Base-by-base conservation (phyloP, 331 rosid genomes). In the Saraca asoca region DNA sequence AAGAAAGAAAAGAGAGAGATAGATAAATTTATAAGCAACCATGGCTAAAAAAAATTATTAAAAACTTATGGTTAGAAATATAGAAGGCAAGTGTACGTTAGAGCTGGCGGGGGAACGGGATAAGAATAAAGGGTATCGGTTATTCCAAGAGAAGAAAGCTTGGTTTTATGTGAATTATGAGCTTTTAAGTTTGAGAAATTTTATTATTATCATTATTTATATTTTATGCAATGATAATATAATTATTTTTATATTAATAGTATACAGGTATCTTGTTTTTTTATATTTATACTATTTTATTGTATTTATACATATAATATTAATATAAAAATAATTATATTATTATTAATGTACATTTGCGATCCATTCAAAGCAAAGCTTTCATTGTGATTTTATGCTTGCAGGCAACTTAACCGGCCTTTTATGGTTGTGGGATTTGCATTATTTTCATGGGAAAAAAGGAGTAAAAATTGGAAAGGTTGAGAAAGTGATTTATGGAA, bases 301-400 rank as follows among this genome's bases (percentile, higher is more conserved):
- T n/a, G n/a, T n/a, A n/a, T n/a, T n/a, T n/a, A n/a, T n/a, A n/a
- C n/a, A n/a, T n/a, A n/a, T n/a, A n/a, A n/a, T n/a, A n/a, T n/a
- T n/a, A n/a, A n/a, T n/a, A n/a, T n/a, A n/a, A n/a, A n/a, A n/a
- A n/a, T n/a, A n/a, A n/a, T n/a, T n/a, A n/a, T n/a, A n/a, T n/a
- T 18, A 14, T 55, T 14, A 48, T 11, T n/a, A 48, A 29, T 46
- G 42, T 17, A 51, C 57, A 20, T 62, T 65, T 63, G 12, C 19
- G 74, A 74, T 85, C 79, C 74, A 69, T 80, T 78, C 66, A 75
- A 85, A 85, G 88, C 79, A 75, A 82, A 85, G 84, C 75, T 20
- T 77, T 72, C 35, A 48, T 33, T 45, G 75, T 31, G 73, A 55
- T 56, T 74, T 68, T 57, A 79, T 71, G 74, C 85, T 85, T 80